Base-by-base conservation (phyloP, 805 yeast species). In the Spathaspora hagerdaliae region DNA sequence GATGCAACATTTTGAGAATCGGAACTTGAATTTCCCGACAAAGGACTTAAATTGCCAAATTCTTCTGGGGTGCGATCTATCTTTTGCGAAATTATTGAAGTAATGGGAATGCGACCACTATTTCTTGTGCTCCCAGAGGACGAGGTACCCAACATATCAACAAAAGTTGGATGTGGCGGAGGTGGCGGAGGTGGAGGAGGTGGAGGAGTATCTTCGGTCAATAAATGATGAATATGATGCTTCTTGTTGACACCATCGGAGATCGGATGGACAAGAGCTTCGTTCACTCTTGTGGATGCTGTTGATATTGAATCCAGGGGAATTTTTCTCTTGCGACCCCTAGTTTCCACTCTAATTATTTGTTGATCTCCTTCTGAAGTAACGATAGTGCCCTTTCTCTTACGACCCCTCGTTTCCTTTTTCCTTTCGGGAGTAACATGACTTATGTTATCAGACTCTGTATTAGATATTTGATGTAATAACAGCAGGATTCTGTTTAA, bases 51-150 rank as follows among this genome's bases (percentile, higher is more conserved):
- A 7, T 13, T 19, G 2, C 27, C 36, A 31, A 5, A 5, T 7
- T 19, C 36, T 19, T n/a, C 39, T 14, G 39, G 31, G n/a, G 38
- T 19, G 31, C 29, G 15, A 41, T 50, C 53, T 9, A 50, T 50
- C 38, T 48, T 47, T 35, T 50, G 53, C 5, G 53, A 50, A n/a
- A 50, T 50, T 4, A 50, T 50, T 15, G 53, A 50, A 31, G 53
- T 50, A 12, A 47, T 38, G 13, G 39, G 43, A n/a, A 43, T 31
- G 13, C 46, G 44, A 7, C 42, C 43, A 12, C 13, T 35, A 12
- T 24, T 29, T 2, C 11, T 33, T 8, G 13, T 26, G 27, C 13
- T 29, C 7, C 27, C 19, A 7, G 44, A 31, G n/a, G 19, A 9
- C 6, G 41, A 14, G 9, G 44, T 19, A 3, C 3, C 38, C 3